A percentile compares a stretch with the other conserved stretches of the same genome.
Evolutionary conservation across 306 rosid species (phyloP).

Genomic region (Lablab purpureus): DNA sequence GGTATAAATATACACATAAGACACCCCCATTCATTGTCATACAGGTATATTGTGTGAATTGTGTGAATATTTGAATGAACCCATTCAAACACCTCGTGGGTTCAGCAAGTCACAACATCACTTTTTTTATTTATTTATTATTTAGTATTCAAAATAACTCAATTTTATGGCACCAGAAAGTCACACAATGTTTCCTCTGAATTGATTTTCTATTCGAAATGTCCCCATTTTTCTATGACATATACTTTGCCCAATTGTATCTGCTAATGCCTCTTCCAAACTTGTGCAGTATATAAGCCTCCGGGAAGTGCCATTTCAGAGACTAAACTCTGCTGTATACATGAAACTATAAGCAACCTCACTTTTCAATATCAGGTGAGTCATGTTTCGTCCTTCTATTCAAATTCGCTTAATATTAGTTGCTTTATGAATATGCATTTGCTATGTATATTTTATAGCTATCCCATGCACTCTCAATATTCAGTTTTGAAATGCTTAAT

Average conservation of each 20-base stretch:
- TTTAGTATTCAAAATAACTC: constrained; percentile 37
- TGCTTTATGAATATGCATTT: neutral
- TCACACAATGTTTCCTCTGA: neutral
- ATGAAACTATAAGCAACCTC: constrained; percentile 18
- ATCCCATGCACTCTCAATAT: neutral
- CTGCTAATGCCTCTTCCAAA: constrained; percentile 30
- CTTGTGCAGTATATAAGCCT: constrained; percentile 33
- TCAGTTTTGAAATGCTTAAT: constrained; percentile 1
- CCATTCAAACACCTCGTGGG: constrained; percentile 51
- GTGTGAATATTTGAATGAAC: constrained; percentile 41
- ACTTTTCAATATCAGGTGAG: constrained; percentile 33
- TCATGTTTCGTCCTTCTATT: constrained; percentile 23
- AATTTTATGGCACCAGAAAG: constrained; percentile 30
- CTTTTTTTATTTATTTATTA: neutral
- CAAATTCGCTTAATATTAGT: neutral
- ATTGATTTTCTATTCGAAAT: constrained; percentile 47
- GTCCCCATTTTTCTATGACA: constrained; percentile 37
- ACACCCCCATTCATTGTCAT: neutral
- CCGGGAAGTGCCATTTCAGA: neutral
- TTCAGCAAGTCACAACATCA: constrained; percentile 13
- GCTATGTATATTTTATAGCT: neutral
- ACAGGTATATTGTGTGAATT: neutral
- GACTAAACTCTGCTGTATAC: neutral
- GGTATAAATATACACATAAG: neutral
- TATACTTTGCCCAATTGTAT: constrained; percentile 31